Evolutionary conservation across 2,329 filamentous ascomycete genomes (phyloP).

Genomic region (Pseudopyricularia javanii): DNA sequence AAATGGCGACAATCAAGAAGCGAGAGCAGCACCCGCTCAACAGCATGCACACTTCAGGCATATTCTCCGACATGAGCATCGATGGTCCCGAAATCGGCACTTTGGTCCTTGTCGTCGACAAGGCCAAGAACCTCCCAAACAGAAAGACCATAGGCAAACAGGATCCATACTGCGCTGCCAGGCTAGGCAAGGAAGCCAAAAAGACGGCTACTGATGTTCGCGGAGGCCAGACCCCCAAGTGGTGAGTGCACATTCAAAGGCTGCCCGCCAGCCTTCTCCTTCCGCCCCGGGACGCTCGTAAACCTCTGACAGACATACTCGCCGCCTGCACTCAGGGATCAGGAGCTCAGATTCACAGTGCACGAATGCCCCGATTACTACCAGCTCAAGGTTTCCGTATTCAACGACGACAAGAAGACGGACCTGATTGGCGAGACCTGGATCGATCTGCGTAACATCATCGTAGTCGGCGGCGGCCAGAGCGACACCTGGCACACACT

Average conservation of each 20-base stretch:
- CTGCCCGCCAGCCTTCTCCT: not conserved
- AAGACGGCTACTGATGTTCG: conserved; percentile 91
- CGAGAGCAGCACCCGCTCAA: conserved; percentile 33
- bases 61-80: conserved; percentile 86
- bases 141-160: conserved; percentile 97
- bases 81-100: conserved; percentile 92
- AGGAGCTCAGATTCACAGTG: conserved; percentile 90
- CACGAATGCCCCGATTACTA: conserved; percentile 96
- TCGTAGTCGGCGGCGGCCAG: conserved; percentile 81
- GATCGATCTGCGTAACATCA: conserved; percentile 70
- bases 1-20: conserved; percentile 42
- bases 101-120: conserved; percentile 80
- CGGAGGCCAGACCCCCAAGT: conserved; percentile 89
- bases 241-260: conserved; percentile 43
- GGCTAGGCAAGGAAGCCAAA: conserved; percentile 91
- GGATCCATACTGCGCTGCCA: conserved; percentile 89
- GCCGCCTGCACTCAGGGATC: conserved; percentile 54
- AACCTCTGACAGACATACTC: not conserved
- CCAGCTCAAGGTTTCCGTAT: conserved; percentile 87
- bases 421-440: conserved; percentile 92
- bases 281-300: not conserved
- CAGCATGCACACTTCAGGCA: conserved; percentile 73
- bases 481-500: conserved; percentile 86
- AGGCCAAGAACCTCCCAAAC: conserved; percentile 95
- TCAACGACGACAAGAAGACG: conserved; percentile 97